Evolutionary conservation across 352 stramenopile genomes (phyloP).

Genomic region (Pythium diclinum): DNA sequence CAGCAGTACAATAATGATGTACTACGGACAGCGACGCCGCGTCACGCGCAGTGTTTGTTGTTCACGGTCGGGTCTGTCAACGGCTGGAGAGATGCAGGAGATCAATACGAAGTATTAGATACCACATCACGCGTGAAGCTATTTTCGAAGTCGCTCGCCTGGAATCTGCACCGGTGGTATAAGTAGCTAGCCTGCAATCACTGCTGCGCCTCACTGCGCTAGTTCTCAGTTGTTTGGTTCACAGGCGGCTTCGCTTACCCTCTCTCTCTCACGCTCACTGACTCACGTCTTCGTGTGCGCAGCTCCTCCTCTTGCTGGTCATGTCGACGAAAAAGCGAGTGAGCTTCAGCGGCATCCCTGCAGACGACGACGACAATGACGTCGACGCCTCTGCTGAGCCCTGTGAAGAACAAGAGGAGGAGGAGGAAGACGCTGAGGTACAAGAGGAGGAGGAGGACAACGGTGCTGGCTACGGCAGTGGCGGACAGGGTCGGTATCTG

Average conservation of each 20-base stretch:
- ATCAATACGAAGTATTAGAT: neutral
- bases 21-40: neutral
- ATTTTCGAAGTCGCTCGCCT: neutral
- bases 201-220: neutral
- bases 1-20: neutral
- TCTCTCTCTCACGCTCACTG: neutral
- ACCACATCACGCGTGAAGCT: neutral
- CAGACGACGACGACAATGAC: neutral
- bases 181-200: neutral
- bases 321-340: constrained; percentile 26
- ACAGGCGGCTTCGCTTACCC: no score
- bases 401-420: constrained; percentile 3
- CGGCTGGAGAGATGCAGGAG: neutral
- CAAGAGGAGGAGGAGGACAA: constrained; percentile 6
- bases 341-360: constrained; percentile 19
- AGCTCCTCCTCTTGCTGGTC: neutral
- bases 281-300: neutral
- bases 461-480: neutral
- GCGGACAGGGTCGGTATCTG: neutral
- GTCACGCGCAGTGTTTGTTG: constrained; percentile 14
- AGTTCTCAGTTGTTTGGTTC: neutral
- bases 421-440: constrained; percentile 3
- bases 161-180: neutral
- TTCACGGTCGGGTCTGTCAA: neutral
- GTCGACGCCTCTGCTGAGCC: neutral